Base-by-base conservation (phyloP, 2,329 filamentous ascomycete species). In the Penicillium sp. region DNA sequence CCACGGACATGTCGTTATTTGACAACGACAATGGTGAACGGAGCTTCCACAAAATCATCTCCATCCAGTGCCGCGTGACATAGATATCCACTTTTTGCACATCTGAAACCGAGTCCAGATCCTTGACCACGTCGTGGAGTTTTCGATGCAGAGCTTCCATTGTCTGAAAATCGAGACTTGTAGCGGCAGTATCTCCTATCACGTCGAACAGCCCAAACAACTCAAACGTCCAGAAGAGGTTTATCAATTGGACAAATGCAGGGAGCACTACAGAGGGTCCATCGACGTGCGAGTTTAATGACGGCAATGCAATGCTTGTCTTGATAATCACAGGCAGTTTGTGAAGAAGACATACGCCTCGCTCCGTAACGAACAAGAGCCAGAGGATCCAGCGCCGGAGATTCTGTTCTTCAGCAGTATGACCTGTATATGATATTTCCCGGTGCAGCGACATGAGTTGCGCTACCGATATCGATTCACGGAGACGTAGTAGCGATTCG, bases 51-150 rank as follows among this genome's bases (percentile, higher is more conserved):
- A 80, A 59, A 2, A 80, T 71, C 43, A 78, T 74, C 7, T 77
- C 73, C 78, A 81, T 80, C 78, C 78, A 81, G 47, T 79, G 77
- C 1, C 76, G 67, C 0, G 78, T 80, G 3, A 80, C 77, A 56
- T 72, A 75, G n/a, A 81, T 71, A 49, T 80, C 78, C 3, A 77
- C 78, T 7, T 73, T 73, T 55, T 81, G 78, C 0, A 80, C 73
- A 24, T 80, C 77, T n/a, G 75, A 79, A n/a, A 72, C 71, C 0
- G 68, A 68, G 46, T 73, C 72, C 3, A 72, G 68, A 4, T 76
- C 71, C 1, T 69, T 62, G 0, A 74, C 66, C 0, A 69, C 71
- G 40, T 79, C 75, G 3, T 75, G 73, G 0, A 80, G 68, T 20
- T 73, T 76, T 38, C 68, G 66, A 47, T 80, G 77, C 0, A 81